phyloP scores from a whole-genome alignment of 2,329 filamentous ascomycete species.

The Pestalotiopsis sp. region DNA sequence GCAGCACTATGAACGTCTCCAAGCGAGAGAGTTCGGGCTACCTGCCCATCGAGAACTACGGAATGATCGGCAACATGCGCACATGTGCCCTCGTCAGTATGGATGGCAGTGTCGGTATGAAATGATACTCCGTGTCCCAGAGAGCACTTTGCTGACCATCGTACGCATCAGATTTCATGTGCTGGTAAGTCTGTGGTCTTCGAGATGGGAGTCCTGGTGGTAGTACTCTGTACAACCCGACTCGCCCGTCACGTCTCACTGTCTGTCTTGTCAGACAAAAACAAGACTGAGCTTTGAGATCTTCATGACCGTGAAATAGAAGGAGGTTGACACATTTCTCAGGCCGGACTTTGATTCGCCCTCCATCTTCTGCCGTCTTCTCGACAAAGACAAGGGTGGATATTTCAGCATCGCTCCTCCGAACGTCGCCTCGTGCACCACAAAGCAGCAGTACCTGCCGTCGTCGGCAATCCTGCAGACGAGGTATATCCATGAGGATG shows the following conservation, averaged over 20 bases:
- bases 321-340: neutral
- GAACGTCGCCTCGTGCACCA: conserved; percentile 57
- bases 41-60: conserved; percentile 74
- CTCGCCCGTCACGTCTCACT: neutral
- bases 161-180: conserved; percentile 66
- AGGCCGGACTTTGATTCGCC: conserved; percentile 82
- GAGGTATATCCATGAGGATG: conserved; percentile 75
- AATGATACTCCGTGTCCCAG: neutral
- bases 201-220: neutral
- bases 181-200: conserved; percentile 55
- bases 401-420: conserved; percentile 70
- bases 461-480: conserved; percentile 77
- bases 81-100: conserved; percentile 77
- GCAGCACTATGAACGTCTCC: conserved; percentile 26
- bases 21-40: conserved; percentile 43
- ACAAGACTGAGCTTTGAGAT: neutral
- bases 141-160: neutral
- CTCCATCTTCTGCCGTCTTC: conserved; percentile 72
- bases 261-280: neutral
- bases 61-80: conserved; percentile 80
- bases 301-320: neutral
- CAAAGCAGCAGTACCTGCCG: conserved; percentile 78
- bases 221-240: neutral
- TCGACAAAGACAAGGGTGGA: conserved; percentile 76
- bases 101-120: conserved; percentile 63